phyloP scores from a whole-genome alignment of 2,329 filamentous ascomycete species.

The Blastomyces silverae region DNA sequence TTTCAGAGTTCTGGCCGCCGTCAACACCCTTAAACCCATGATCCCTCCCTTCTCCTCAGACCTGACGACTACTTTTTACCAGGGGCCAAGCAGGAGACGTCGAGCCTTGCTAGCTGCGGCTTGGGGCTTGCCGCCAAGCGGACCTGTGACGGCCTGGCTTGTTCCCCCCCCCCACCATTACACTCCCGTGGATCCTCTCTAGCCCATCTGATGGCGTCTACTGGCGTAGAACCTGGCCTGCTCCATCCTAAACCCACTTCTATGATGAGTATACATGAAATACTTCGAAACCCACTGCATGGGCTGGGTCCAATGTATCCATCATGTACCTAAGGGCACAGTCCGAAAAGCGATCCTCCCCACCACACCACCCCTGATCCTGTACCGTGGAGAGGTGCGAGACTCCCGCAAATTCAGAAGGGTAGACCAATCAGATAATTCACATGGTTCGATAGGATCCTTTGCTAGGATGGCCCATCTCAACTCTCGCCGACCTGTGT shows the following conservation, averaged over 20 bases:
- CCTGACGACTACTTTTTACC: neutral
- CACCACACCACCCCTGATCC: constrained; percentile 5
- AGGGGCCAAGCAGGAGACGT: neutral
- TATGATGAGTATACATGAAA: neutral
- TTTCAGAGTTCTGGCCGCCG: neutral
- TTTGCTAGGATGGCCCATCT: constrained; percentile 8
- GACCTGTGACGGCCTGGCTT: neutral
- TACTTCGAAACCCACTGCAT: constrained; percentile 7
- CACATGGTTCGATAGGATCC: neutral
- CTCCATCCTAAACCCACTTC: constrained; percentile 5
- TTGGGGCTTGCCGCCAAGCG: neutral
- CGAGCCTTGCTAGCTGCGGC: constrained; percentile 2
- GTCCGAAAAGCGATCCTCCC: constrained; percentile 2
- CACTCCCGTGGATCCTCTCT: constrained; percentile 3
- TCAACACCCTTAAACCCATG: neutral
- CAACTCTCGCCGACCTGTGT: constrained; percentile 4
- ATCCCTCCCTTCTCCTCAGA: neutral
- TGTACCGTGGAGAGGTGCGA: neutral
- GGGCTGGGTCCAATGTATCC: constrained; percentile 9
- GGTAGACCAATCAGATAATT: neutral
- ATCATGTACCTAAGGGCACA: constrained; percentile 4
- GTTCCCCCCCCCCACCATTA: neutral
- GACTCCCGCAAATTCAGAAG: neutral
- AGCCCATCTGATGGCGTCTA: constrained; percentile 4
- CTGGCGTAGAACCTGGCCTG: constrained; percentile 2